Conservation (phyloP, 306 rosid species). For the Pyrus pyrifolia region DNA sequence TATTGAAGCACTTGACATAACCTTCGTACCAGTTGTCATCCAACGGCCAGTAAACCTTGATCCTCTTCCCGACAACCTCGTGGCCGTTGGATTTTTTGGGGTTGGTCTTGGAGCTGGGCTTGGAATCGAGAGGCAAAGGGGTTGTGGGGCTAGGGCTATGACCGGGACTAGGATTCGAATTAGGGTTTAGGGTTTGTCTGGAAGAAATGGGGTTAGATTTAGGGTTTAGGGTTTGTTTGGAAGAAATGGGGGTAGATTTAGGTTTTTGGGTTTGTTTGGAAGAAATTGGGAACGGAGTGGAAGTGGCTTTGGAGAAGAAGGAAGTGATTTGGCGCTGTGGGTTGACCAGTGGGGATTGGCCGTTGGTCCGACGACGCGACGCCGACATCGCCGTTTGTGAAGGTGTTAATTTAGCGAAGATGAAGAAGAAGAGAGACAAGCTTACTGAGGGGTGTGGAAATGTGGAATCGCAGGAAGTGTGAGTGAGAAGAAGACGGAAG, state of each 20-base stretch:
- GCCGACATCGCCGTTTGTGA: conserved; percentile 36
- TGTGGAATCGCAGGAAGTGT: neutral
- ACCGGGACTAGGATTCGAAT: conserved; percentile 9
- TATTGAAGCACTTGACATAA: conserved; percentile 43
- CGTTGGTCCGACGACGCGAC: conserved; percentile 60
- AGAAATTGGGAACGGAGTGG: conserved; percentile 10
- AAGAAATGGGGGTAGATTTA: neutral
- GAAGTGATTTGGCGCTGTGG: conserved; percentile 84
- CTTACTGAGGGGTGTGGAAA: neutral
- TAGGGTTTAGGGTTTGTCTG: conserved; percentile 18
- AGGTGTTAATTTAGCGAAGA: neutral
- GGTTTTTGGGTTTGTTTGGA: too few relatives aligned
- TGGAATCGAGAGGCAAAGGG: conserved; percentile 56
- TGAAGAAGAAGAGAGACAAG: neutral
- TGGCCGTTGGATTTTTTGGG: conserved; percentile 16
- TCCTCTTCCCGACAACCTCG: conserved; percentile 60
- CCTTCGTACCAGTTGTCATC: conserved; percentile 86
- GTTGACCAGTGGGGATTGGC: conserved; percentile 69
- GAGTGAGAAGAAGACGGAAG: too few relatives aligned
- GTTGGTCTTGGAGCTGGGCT: conserved; percentile 15
- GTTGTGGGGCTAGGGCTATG: conserved; percentile 31
- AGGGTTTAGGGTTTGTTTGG: neutral
- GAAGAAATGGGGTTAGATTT: conserved; percentile 4
- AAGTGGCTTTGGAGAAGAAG: conserved; percentile 63
- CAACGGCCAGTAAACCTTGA: conserved; percentile 77